These are phyloP conservation scores for Lactarius hatsudake DNA, from an alignment of 768 basidiomycete species.

Conservation along the genomic window DNA sequence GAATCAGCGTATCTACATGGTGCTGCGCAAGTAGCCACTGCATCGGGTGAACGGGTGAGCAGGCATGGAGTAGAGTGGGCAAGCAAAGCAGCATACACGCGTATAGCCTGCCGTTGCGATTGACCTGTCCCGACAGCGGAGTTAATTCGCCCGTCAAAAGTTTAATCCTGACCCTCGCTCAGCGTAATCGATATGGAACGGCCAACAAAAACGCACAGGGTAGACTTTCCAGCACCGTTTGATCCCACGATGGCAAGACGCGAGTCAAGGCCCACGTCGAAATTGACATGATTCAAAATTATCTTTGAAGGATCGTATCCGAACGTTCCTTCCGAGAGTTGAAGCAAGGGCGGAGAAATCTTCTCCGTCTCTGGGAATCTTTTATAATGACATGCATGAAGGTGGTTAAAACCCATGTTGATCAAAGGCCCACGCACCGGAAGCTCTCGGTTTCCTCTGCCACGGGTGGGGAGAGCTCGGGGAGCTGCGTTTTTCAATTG, in stretches of 20 bases:
- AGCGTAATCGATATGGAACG: conserved; percentile 4
- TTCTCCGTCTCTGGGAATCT: conserved; percentile 97
- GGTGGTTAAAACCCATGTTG: not conserved
- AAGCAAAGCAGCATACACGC: conserved; percentile 56
- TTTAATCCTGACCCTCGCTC: conserved; percentile 66
- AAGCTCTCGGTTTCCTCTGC: conserved; percentile 91
- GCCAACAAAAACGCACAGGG: conserved; percentile 55
- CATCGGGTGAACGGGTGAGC: not conserved
- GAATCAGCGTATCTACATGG: conserved; percentile 88
- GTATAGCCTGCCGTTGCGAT: conserved; percentile 86
- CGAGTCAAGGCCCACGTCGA: conserved; percentile 93
- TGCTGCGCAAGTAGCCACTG: conserved; percentile 92
- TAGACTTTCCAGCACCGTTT: conserved; percentile 96
- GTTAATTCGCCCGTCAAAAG: conserved; percentile 81
- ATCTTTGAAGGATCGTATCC: conserved; percentile 79
- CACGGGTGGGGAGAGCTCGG: conserved; percentile 90
- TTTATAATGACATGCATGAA: not conserved
- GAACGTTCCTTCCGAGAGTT: conserved; percentile 88
- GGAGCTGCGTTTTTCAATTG: conserved; percentile 51
- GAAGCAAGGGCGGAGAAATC: conserved; percentile 92
- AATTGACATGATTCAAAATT: conserved; percentile 74
- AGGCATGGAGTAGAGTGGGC: not conserved
- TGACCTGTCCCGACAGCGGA: conserved; percentile 75
- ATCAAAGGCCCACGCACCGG: conserved; percentile 49
- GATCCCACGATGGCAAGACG: conserved; percentile 94